Percentiles rank a stretch among this genome's conserved stretches.
Conservation (phyloP, 2,329 filamentous ascomycete species). For the Atkinsonella texensis region DNA sequence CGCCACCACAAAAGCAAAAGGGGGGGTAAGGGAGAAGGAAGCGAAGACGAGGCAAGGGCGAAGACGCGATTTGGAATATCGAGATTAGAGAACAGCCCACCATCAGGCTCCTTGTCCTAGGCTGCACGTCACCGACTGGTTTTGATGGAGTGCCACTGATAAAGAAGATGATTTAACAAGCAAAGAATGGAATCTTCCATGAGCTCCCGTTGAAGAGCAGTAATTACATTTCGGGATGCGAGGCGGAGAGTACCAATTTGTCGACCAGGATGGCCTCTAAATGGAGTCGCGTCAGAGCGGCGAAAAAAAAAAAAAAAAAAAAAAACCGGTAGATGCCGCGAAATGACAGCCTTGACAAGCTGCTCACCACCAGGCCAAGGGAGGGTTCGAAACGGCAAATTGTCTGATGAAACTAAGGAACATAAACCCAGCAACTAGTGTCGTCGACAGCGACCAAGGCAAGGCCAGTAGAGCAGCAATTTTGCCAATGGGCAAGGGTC, state of each 20-base stretch:
- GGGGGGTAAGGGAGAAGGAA: not conserved
- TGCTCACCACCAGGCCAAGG: not conserved
- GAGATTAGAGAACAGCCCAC: not conserved
- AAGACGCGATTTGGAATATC: conserved; percentile 1
- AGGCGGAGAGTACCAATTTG: not conserved
- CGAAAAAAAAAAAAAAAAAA: too few relatives aligned
- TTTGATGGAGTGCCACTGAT: not conserved
- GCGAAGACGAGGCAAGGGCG: conserved; percentile 1
- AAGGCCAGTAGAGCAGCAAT: conserved; percentile 6
- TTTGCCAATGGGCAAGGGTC: conserved; percentile 6
- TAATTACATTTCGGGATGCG: not conserved
- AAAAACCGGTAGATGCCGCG: not conserved
- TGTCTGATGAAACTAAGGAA: not conserved
- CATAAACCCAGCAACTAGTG: not conserved
- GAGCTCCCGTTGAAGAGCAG: not conserved
- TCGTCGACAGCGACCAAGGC: conserved; percentile 5
- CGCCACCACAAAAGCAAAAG: conserved; percentile 6
- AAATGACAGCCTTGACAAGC: not conserved
- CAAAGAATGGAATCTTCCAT: not conserved
- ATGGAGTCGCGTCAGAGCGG: conserved; percentile 3
- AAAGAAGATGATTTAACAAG: not conserved
- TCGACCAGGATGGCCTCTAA: not conserved
- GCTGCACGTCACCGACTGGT: not conserved
- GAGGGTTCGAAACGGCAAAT: not conserved
- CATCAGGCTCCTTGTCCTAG: not conserved